A percentile compares a stretch with the other conserved stretches of the same genome.
These are phyloP conservation scores for Naganishia onofrii DNA, from an alignment of 768 basidiomycete species.

Conservation along the genomic window DNA sequence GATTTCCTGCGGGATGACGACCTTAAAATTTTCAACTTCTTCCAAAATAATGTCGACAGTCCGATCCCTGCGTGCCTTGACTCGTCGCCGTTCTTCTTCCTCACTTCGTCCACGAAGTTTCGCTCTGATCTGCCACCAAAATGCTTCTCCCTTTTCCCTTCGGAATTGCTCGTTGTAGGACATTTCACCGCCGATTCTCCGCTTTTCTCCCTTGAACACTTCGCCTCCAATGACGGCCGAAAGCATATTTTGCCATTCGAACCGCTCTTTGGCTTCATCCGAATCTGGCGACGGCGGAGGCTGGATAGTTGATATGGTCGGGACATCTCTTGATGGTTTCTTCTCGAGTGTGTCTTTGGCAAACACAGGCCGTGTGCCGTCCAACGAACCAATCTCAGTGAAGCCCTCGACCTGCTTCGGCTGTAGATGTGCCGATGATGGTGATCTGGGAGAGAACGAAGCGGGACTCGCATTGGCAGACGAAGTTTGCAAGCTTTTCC, in stretches of 20 bases:
- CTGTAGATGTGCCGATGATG: not conserved
- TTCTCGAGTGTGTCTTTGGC: not conserved
- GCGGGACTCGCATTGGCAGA: not conserved
- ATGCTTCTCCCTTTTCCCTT: conserved; percentile 53
- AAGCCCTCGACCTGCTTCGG: not conserved
- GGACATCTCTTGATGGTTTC: not conserved
- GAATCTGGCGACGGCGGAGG: conserved; percentile 63
- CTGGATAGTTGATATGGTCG: conserved; percentile 2
- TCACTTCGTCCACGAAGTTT: conserved; percentile 74
- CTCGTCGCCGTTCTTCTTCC: conserved; percentile 72
- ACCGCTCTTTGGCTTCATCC: conserved; percentile 70
- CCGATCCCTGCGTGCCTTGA: conserved; percentile 79
- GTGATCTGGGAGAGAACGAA: conserved; percentile 8
- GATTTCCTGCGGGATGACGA: conserved; percentile 54
- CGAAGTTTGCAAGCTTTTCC: conserved; percentile 8
- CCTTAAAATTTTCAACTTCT: conserved; percentile 74
- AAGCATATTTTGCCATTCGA: conserved; percentile 96
- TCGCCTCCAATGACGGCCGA: conserved; percentile 90
- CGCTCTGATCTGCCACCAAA: conserved; percentile 87
- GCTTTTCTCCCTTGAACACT: conserved; percentile 91
- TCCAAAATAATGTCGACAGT: conserved; percentile 78
- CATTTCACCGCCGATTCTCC: conserved; percentile 78
- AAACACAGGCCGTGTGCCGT: not conserved
- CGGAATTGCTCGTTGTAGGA: conserved; percentile 58
- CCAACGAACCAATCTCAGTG: not conserved